Conservation (phyloP, 2,329 filamentous ascomycete species). For the Orbilia oligospora region DNA sequence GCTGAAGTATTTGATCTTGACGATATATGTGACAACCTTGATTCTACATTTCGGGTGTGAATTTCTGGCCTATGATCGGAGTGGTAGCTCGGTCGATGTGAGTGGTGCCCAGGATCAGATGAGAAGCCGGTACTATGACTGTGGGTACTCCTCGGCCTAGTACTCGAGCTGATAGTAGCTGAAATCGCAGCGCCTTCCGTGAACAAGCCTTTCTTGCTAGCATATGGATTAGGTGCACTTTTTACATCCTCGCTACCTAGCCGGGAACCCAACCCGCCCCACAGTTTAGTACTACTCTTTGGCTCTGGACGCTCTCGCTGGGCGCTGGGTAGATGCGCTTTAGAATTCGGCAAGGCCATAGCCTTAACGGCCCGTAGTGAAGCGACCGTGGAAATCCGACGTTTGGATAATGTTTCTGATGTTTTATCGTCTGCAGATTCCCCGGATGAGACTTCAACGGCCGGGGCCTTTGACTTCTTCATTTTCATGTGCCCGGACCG, state of each 20-base stretch:
- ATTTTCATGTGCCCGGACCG: constrained; percentile 48
- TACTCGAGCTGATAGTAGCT: constrained; percentile 44
- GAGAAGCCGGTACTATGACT: background rate
- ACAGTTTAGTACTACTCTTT: constrained; percentile 47
- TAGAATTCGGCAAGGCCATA: constrained; percentile 54
- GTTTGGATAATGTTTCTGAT: constrained; percentile 44
- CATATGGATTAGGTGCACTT: constrained; percentile 37
- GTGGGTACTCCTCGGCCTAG: constrained; percentile 27
- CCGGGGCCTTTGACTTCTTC: constrained; percentile 41
- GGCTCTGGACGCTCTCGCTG: constrained; percentile 40
- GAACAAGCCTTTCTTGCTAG: constrained; percentile 9
- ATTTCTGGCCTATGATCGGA: constrained; percentile 37
- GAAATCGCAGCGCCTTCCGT: constrained; percentile 24
- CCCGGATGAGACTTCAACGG: constrained; percentile 8
- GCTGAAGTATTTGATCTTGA: constrained; percentile 40
- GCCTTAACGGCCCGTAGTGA: constrained; percentile 48
- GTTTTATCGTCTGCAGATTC: constrained; percentile 27
- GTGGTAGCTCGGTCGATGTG: constrained; percentile 32
- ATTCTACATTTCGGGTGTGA: constrained; percentile 36
- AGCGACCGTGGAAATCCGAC: constrained; percentile 52
- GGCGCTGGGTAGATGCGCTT: constrained; percentile 41
- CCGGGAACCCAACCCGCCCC: constrained; percentile 33
- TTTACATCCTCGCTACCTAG: background rate
- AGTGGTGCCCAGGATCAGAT: constrained; percentile 5
- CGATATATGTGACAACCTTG: constrained; percentile 48